These are phyloP conservation scores for Candida lessepsii DNA, from an alignment of 805 yeast species.

Conservation along the genomic window DNA sequence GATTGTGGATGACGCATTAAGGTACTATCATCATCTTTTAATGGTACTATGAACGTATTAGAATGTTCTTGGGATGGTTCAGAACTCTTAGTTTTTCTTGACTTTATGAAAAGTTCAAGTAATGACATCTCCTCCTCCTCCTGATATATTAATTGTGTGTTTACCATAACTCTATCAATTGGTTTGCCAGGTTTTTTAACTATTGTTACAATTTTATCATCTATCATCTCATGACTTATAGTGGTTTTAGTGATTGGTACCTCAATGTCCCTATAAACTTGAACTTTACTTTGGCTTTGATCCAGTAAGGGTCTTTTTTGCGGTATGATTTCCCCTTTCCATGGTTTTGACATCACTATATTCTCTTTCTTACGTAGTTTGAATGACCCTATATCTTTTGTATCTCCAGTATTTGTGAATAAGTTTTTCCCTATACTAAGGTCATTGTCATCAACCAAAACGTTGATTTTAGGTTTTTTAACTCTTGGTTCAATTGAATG, in stretches of 20 bases:
- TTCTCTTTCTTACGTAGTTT: conserved; percentile 64
- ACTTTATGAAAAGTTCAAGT: conserved; percentile 58
- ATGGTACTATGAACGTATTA: conserved; percentile 31
- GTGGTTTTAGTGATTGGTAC: conserved; percentile 6
- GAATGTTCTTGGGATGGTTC: conserved; percentile 4
- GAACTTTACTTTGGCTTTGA: conserved; percentile 28
- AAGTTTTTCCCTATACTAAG: conserved; percentile 21
- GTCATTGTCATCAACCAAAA: conserved; percentile 35
- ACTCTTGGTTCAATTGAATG: neutral
- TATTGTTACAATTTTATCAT: conserved; percentile 36
- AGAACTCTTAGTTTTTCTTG: neutral
- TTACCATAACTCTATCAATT: conserved; percentile 57
- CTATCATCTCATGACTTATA: conserved; percentile 7
- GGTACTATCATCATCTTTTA: conserved; percentile 27
- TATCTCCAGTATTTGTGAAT: conserved; percentile 24
- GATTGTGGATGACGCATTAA: conserved; percentile 42
- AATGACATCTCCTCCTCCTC: conserved; percentile 56
- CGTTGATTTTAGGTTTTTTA: conserved; percentile 32
- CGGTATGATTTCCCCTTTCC: conserved; percentile 62
- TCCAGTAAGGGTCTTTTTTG: conserved; percentile 30
- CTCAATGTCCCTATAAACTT: conserved; percentile 26
- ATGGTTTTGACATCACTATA: conserved; percentile 47
- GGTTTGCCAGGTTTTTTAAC: conserved; percentile 57
- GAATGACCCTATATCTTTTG: conserved; percentile 52
- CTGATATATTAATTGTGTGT: conserved; percentile 57